Evolutionary conservation across 2,329 filamentous ascomycete genomes (phyloP).

Genomic region (Myriosclerotinia scirpicola): DNA sequence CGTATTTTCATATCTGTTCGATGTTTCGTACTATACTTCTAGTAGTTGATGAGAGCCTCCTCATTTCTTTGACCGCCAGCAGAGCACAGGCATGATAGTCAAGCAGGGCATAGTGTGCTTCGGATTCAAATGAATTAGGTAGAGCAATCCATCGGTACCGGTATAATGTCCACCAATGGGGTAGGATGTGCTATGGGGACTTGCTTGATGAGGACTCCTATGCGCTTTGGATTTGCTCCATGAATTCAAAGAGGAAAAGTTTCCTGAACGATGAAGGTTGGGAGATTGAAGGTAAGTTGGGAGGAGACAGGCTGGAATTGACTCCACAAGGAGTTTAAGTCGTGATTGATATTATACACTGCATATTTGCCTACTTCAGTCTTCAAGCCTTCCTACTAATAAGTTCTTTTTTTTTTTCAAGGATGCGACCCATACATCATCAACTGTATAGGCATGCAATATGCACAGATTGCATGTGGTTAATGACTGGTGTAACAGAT

Average conservation of each 20-base stretch:
- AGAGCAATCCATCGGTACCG: constrained; percentile 5
- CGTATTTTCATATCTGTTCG: constrained; percentile 19
- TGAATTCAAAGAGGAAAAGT: constrained; percentile 17
- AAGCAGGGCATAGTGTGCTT: constrained; percentile 22
- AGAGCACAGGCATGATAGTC: constrained; percentile 21
- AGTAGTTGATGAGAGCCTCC: constrained; percentile 17
- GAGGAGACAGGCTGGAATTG: constrained; percentile 4
- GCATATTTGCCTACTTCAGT: constrained; percentile 15
- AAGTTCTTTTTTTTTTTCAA: background rate
- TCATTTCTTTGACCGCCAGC: constrained; percentile 25
- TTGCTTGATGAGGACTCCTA: constrained; percentile 12
- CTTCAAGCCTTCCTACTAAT: background rate
- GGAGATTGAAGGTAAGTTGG: constrained; percentile 6
- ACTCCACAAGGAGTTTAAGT: constrained; percentile 17
- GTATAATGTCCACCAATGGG: constrained; percentile 19
- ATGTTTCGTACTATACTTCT: constrained; percentile 21
- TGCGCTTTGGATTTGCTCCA: constrained; percentile 15
- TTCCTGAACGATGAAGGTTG: constrained; percentile 18
- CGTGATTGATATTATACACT: constrained; percentile 14
- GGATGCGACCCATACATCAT: constrained; percentile 19
- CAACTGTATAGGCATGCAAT: constrained; percentile 5
- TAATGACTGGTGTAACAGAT: constrained; percentile 11
- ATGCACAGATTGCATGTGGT: constrained; percentile 12
- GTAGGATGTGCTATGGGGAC: constrained; percentile 10
- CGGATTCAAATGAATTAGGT: constrained; percentile 10